Evolutionary conservation across 495 filamentous ascomycete genomes (phyloP).

Genomic region (Hypoxylon lienhwacheense): DNA sequence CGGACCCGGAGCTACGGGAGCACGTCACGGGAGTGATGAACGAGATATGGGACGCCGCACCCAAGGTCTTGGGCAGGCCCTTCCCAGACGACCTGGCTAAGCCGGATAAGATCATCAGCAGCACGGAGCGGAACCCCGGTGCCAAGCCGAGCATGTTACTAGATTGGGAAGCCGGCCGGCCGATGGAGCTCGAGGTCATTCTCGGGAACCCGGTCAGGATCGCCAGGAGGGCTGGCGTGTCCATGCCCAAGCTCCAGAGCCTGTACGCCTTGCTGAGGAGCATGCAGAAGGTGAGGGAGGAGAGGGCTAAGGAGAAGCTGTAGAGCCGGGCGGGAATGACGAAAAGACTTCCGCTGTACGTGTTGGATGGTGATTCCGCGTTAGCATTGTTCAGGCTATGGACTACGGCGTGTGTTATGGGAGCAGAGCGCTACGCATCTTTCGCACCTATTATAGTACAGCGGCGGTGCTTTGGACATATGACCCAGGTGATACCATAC

Average conservation of each 20-base stretch:
- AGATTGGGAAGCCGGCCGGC: constrained; percentile 58
- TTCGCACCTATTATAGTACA: too few species aligned
- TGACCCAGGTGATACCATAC: too few species aligned
- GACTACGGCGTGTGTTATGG: too few species aligned
- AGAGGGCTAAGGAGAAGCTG: constrained; percentile 41
- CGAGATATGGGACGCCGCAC: constrained; percentile 59
- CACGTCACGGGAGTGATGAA: constrained; percentile 58
- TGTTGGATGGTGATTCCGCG: background rate
- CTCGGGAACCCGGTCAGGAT: constrained; percentile 61
- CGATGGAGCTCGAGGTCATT: constrained; percentile 64
- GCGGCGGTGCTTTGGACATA: too few species aligned
- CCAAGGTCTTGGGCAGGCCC: constrained; percentile 50
- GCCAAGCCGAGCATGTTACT: constrained; percentile 62
- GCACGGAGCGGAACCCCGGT: constrained; percentile 58
- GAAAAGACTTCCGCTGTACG: background rate
- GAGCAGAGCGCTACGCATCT: too few species aligned
- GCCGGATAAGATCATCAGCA: constrained; percentile 57
- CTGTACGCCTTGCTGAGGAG: constrained; percentile 56
- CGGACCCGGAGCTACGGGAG: constrained; percentile 51
- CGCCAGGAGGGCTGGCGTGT: constrained; percentile 53
- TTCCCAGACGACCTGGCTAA: constrained; percentile 51
- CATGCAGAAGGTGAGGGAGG: constrained; percentile 48
- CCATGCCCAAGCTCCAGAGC: constrained; percentile 56
- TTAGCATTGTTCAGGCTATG: too few species aligned
- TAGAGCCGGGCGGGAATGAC: constrained; percentile 17